Evolutionary conservation across 331 rosid genomes (phyloP), one percentile per base, ranked within the genome.

Genomic region (Ulmus americana): DNA sequence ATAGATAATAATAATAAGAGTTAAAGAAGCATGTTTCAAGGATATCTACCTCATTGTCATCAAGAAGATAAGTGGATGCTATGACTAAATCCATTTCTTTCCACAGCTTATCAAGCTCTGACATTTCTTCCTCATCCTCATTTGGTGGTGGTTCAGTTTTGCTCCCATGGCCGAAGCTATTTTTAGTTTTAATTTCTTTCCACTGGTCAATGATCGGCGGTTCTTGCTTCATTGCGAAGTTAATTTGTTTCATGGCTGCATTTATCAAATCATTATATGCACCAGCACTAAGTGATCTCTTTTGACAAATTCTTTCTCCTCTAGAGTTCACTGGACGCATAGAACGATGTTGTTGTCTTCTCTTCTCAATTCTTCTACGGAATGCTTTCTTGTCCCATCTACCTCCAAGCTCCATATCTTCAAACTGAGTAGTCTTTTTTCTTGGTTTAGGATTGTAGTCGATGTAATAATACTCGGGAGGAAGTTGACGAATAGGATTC

Each of bases 241-340:
- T 84, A 16, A 83, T 85, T 76, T 85, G 81, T 76, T 71, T 80
- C 65, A 92, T 68, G 79, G 80, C 89, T 12, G 82, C 74, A 74
- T 89, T 72, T 55, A 92, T 92, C 81, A 92, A 58, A 40, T 86
- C 95, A 73, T 83, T 80, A 85, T 83, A 92, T 53, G 88, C 92
- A 66, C 87, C 81, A 8, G 84, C 88, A 80, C 83, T 80, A 44
- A 83, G 63, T 67, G 94, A 64, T 67, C 97, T 81, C 75, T 71
- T 85, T 53, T 55, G 80, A 61, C 70, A 76, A 4, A 49, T 65
- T 75, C 80, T 74, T 64, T 73, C 80, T 70, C 41, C 76, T 0
- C 50, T 71, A 38, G 5, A 49, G 53, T 52, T 57, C 68, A 77
- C 80, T 16, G 67, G 63, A n/a, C 54, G 64, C 8, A 59, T 28